phyloP scores from a whole-genome alignment of 225 moss, liverwort and hornwort genomes.

The Pseudisothecium myosuroides region DNA sequence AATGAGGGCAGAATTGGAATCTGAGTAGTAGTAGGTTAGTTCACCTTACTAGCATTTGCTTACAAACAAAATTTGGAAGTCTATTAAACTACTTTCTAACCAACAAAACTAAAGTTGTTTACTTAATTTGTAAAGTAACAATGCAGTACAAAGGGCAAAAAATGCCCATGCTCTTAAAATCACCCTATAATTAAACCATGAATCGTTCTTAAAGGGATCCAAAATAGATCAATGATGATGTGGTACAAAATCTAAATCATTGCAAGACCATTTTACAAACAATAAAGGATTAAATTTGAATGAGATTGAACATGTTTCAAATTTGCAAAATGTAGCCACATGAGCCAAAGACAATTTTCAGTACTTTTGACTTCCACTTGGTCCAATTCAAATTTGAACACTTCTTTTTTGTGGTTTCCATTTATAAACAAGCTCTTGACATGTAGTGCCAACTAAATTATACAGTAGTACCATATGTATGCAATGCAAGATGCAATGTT shows the following conservation, averaged over 20 bases:
- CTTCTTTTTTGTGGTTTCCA: neutral
- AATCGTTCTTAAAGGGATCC: neutral
- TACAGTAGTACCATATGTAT: too few species aligned
- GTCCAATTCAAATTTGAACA: neutral
- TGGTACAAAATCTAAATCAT: neutral
- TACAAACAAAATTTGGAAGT: too few species aligned
- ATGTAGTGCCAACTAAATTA: neutral
- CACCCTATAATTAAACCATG: neutral
- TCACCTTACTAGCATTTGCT: neutral
- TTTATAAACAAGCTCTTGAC: neutral
- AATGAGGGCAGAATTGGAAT: neutral
- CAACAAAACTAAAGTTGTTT: too few species aligned
- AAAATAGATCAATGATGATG: too few species aligned
- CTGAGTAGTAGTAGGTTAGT: neutral
- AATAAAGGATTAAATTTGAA: neutral
- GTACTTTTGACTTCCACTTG: neutral
- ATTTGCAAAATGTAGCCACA: neutral
- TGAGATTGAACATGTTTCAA: neutral
- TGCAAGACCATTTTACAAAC: neutral
- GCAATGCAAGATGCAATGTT: neutral
- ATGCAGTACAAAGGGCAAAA: fast-evolving
- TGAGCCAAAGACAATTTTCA: neutral
- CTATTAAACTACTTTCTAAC: too few species aligned
- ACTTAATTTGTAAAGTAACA: neutral
- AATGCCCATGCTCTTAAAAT: neutral